Evolutionary conservation across 2,329 filamentous ascomycete genomes (phyloP).

Genomic region (Chaetomiaceae sp.): DNA sequence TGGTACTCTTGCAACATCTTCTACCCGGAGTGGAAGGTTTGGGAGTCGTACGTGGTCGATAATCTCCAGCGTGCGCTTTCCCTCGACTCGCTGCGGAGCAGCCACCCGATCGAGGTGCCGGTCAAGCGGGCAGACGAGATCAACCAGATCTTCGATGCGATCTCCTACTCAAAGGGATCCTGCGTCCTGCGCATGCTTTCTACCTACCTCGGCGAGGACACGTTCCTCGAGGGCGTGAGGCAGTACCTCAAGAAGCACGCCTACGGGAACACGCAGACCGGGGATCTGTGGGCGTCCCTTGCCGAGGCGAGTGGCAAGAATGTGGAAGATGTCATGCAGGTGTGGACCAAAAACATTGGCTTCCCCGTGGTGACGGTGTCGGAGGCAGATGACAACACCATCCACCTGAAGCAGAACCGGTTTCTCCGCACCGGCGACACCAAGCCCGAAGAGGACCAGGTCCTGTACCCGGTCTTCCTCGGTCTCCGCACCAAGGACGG

Average conservation of each 20-base stretch:
- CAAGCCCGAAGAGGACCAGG: constrained; percentile 84
- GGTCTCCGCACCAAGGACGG: constrained; percentile 80
- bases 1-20: constrained; percentile 87
- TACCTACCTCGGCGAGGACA: constrained; percentile 85
- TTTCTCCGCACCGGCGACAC: constrained; percentile 90
- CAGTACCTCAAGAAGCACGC: constrained; percentile 92
- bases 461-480: constrained; percentile 84
- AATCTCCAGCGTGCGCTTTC: constrained; percentile 82
- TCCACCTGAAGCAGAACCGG: constrained; percentile 88
- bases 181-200: constrained; percentile 97
- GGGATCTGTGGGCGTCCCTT: constrained; percentile 83
- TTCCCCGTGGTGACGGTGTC: constrained; percentile 87
- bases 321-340: constrained; percentile 82
- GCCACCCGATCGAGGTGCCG: constrained; percentile 92
- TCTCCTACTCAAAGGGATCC: constrained; percentile 95
- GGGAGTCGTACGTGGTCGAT: constrained; percentile 91
- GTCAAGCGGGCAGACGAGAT: constrained; percentile 94
- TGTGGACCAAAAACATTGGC: constrained; percentile 95
- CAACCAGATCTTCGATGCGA: constrained; percentile 97
- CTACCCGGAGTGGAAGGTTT: constrained; percentile 98
- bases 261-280: constrained; percentile 90
- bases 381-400: constrained; percentile 64
- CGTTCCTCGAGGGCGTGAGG: constrained; percentile 86
- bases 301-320: constrained; percentile 87
- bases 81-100: constrained; percentile 86